Conservation (phyloP, 169 alveolate species). For the Eimeria tenella region DNA sequence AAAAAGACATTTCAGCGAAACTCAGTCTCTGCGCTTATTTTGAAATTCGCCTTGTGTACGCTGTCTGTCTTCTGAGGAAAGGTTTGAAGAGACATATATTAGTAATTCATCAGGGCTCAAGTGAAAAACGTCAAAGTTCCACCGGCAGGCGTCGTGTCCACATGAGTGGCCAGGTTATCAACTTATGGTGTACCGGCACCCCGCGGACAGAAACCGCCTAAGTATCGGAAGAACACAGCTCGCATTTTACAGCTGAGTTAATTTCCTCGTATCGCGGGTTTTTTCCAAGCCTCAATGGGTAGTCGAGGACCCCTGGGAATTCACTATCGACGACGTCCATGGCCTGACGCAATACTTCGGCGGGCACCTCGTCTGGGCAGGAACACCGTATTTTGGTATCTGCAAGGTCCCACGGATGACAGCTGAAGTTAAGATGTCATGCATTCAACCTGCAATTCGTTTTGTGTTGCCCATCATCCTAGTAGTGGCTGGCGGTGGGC, state of each 20-base stretch:
- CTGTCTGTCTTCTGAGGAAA: background rate
- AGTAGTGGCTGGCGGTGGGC: too few relatives aligned
- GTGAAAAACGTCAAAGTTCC: background rate
- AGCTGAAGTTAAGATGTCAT: too few relatives aligned
- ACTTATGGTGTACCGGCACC: constrained; percentile 49
- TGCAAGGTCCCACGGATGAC: constrained; percentile 1
- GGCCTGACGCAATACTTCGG: constrained; percentile 43
- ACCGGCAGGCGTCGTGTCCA: background rate
- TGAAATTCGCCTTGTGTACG: background rate
- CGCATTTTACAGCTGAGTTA: background rate
- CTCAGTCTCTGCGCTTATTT: background rate
- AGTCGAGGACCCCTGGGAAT: constrained; percentile 75
- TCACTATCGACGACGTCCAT: constrained; percentile 56
- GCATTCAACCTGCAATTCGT: too few relatives aligned
- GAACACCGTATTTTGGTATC: constrained; percentile 57
- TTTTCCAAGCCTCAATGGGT: constrained; percentile 53
- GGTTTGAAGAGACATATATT: background rate
- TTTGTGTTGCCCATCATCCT: too few relatives aligned
- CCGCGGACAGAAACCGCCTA: background rate
- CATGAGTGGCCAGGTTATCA: background rate
- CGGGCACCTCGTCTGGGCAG: constrained; percentile 47
- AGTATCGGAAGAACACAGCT: background rate
- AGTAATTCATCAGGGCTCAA: background rate
- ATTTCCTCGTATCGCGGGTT: constrained; percentile 60
- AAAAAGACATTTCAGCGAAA: background rate